These are phyloP conservation scores for Colletotrichum sublineola DNA, from an alignment of 2,329 filamentous ascomycete genomes.

Conservation along the genomic window DNA sequence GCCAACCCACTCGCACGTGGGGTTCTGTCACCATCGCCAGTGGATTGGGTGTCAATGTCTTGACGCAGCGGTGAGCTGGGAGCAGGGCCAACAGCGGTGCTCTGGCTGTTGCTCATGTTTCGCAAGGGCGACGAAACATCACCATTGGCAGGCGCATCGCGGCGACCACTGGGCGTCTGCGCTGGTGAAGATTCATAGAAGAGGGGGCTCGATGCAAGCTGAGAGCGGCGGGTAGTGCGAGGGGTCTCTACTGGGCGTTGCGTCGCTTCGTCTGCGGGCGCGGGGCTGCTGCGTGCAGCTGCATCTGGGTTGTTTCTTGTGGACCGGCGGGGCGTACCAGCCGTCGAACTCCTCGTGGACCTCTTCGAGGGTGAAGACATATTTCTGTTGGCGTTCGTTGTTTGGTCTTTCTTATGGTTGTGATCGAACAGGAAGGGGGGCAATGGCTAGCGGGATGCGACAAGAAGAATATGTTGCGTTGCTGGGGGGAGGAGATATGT, in stretches of 20 bases:
- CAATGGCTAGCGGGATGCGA: slow-evolving; percentile 42
- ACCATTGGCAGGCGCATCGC: slow-evolving; percentile 50
- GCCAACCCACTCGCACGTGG: slow-evolving; percentile 75
- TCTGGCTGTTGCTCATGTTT: slow-evolving; percentile 70
- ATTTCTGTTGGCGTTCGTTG: slow-evolving; percentile 29
- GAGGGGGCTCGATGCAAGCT: slow-evolving; percentile 82
- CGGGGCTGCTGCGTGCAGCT: slow-evolving; percentile 62
- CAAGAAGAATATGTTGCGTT: slow-evolving; percentile 43
- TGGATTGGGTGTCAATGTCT: slow-evolving; percentile 69
- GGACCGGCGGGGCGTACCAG: slow-evolving; percentile 56
- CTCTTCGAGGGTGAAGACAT: slow-evolving; percentile 63
- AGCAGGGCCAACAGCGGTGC: slow-evolving; percentile 55
- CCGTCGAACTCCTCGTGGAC: slow-evolving; percentile 65
- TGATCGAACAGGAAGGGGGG: slow-evolving; percentile 33
- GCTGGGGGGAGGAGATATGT: slow-evolving; percentile 40
- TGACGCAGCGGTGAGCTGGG: slow-evolving; percentile 73
- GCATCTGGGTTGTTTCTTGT: slow-evolving; percentile 44
- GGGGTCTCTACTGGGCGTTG: slow-evolving; percentile 55
- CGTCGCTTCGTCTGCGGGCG: slow-evolving; percentile 42
- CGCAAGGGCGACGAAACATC: slow-evolving; percentile 67
- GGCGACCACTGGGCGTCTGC: slow-evolving; percentile 46
- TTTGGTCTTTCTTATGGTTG: slow-evolving; percentile 20
- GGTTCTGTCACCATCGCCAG: slow-evolving; percentile 72
- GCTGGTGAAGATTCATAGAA: slow-evolving; percentile 73
- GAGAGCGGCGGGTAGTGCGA: slow-evolving; percentile 59